These are phyloP conservation scores for Fusarium sp. DNA, from an alignment of 2,329 filamentous ascomycete species.

Conservation along the genomic window DNA sequence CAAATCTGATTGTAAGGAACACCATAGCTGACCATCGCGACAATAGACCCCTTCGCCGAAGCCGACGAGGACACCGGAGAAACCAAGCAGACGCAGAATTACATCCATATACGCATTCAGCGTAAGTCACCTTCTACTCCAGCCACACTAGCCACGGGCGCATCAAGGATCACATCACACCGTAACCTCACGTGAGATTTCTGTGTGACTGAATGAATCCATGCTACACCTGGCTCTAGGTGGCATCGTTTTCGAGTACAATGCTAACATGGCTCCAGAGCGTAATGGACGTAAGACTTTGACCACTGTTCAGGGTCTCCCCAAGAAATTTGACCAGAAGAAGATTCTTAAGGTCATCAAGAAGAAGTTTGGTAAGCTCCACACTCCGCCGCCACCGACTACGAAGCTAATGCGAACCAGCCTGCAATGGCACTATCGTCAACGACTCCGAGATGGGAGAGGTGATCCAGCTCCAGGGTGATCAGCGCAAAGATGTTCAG, in stretches of 20 bases:
- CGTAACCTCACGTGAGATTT: conserved; percentile 20
- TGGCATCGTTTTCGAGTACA: neutral
- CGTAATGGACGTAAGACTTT: conserved; percentile 99
- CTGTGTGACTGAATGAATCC: neutral
- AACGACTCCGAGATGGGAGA: conserved; percentile 96
- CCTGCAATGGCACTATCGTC: conserved; percentile 99
- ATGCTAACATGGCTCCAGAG: conserved; percentile 66
- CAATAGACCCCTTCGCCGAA: conserved; percentile 99
- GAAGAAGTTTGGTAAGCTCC: conserved; percentile 91
- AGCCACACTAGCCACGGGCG: neutral
- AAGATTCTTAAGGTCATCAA: conserved; percentile 99
- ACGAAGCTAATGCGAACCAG: conserved; percentile 54
- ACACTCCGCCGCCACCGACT: neutral
- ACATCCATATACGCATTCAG: conserved; percentile 99
- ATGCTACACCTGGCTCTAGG: neutral
- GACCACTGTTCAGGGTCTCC: conserved; percentile 98
- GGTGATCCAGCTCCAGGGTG: conserved; percentile 99
- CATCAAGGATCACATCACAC: conserved; percentile 12
- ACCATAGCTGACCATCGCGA: neutral
- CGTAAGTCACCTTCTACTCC: conserved; percentile 67
- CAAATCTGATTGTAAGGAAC: neutral
- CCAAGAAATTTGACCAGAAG: conserved; percentile 99
- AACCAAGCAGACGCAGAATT: conserved; percentile 94
- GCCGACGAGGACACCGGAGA: conserved; percentile 99
- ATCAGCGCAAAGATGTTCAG: conserved; percentile 98